A percentile compares a stretch with the other conserved stretches of the same genome.
Conservation (phyloP, 352 stramenopile species). For the Pythium insidiosum region DNA sequence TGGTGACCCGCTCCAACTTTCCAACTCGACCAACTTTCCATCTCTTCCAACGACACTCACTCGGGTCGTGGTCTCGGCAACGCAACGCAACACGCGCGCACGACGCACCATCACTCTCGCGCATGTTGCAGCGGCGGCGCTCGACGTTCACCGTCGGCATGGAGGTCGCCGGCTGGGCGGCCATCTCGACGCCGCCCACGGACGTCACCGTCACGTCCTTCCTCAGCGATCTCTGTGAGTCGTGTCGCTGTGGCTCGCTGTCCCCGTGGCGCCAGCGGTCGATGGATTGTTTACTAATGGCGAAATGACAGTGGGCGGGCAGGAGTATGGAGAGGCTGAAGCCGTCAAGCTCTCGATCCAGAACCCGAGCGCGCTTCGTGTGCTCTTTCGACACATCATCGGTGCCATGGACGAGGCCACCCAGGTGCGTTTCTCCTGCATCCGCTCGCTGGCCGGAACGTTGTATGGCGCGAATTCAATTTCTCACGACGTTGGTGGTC, state of each 20-base stretch:
- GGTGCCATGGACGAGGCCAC: conserved; percentile 56
- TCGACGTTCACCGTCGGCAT: conserved; percentile 20
- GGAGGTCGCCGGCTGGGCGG: conserved; percentile 17
- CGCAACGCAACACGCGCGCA: too few species aligned
- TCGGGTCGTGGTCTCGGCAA: too few species aligned
- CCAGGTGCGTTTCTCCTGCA: too few species aligned
- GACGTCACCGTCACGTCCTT: conserved; percentile 23
- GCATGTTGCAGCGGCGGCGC: conserved; percentile 12
- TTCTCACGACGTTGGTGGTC: neutral
- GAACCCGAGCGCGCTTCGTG: conserved; percentile 46
- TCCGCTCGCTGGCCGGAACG: too few species aligned
- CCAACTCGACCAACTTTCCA: too few species aligned
- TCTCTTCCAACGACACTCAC: too few species aligned
- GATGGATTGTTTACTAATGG: too few species aligned
- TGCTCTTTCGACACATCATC: conserved; percentile 58
- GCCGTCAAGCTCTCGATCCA: conserved; percentile 56
- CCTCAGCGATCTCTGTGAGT: conserved; percentile 36
- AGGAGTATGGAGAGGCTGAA: conserved; percentile 51
- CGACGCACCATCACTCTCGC: too few species aligned
- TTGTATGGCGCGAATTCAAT: neutral
- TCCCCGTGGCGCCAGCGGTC: too few species aligned
- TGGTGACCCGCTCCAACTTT: too few species aligned
- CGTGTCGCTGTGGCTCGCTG: too few species aligned
- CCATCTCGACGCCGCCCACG: conserved; percentile 13
- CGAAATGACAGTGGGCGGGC: conserved; percentile 55